Conservation (phyloP, 2,329 filamentous ascomycete species). For the Trichoderma koningii region DNA sequence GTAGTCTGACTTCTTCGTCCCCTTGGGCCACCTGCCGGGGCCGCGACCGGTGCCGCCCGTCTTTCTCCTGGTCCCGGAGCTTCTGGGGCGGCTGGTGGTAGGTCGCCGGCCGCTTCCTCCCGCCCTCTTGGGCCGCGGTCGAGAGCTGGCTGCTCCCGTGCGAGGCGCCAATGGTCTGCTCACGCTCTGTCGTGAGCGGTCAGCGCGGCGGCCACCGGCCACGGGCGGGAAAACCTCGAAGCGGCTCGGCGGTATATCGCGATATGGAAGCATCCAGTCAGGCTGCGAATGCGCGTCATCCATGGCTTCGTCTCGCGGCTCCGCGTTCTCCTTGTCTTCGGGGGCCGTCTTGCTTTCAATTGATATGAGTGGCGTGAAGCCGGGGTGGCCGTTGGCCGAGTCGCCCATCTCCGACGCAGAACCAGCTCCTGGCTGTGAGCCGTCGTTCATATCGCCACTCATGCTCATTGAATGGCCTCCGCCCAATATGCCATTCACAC, state of each 20-base stretch:
- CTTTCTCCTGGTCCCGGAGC: constrained; percentile 53
- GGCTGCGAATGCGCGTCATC: constrained; percentile 37
- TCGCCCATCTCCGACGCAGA: constrained; percentile 16
- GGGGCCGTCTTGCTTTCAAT: constrained; percentile 37
- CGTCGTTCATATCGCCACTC: constrained; percentile 33
- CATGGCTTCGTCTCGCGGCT: constrained; percentile 34
- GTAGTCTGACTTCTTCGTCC: constrained; percentile 68
- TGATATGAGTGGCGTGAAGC: constrained; percentile 34
- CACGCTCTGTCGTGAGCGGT: constrained; percentile 48
- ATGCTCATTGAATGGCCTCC: constrained; percentile 29
- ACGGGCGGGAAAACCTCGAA: constrained; percentile 79
- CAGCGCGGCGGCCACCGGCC: constrained; percentile 50
- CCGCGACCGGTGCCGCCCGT: constrained; percentile 65
- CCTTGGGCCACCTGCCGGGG: constrained; percentile 67
- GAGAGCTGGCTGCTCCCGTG: constrained; percentile 39
- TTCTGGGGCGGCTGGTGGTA: constrained; percentile 45
- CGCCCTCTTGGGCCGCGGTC: constrained; percentile 47
- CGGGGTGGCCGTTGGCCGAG: constrained; percentile 16
- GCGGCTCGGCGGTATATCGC: constrained; percentile 65
- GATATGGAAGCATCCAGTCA: constrained; percentile 53
- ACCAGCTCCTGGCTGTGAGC: constrained; percentile 21
- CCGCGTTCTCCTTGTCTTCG: constrained; percentile 41
- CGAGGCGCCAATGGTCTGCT: constrained; percentile 44
- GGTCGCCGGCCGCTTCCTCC: constrained; percentile 38
- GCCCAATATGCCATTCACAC: constrained; percentile 30